Percentiles rank a stretch among this genome's conserved stretches.
These are phyloP conservation scores for Tuber umbilicatum DNA, from an alignment of 495 filamentous ascomycete species.

Conservation along the genomic window DNA sequence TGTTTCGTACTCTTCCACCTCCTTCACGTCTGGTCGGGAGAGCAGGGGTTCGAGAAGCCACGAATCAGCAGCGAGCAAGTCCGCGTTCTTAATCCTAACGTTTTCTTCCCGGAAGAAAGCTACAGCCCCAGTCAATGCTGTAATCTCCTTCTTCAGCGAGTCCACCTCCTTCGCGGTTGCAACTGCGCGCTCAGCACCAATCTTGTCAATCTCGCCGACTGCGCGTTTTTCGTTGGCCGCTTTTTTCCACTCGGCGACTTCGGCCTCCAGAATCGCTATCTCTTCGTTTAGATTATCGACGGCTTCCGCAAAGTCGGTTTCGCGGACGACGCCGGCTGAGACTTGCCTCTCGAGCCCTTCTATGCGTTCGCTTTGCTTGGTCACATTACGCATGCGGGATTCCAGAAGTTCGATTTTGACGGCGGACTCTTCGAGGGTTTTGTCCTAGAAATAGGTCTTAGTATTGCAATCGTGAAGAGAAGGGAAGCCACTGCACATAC, in stretches of 20 bases:
- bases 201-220: slow-evolving; percentile 48
- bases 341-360: slow-evolving; percentile 58
- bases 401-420: slow-evolving; percentile 93
- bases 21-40: slow-evolving; percentile 46
- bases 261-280: slow-evolving; percentile 50
- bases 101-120: slow-evolving; percentile 73
- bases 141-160: slow-evolving; percentile 61
- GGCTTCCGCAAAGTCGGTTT: slow-evolving; percentile 48
- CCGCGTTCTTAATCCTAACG: slow-evolving; percentile 56
- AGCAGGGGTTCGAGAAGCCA: slow-evolving; percentile 63
- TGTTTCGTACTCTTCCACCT: slow-evolving; percentile 53
- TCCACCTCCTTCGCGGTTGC: slow-evolving; percentile 71
- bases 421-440: slow-evolving; percentile 62
- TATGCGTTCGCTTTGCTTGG: slow-evolving; percentile 60
- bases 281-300: slow-evolving; percentile 59
- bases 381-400: slow-evolving; percentile 66
- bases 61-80: slow-evolving; percentile 57
- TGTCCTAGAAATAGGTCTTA: slow-evolving; percentile 43
- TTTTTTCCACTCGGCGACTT: slow-evolving; percentile 67
- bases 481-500: neutral
- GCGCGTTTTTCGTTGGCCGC: slow-evolving; percentile 59
- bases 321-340: slow-evolving; percentile 50
- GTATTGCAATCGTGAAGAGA: neutral
- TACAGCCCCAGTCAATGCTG: slow-evolving; percentile 64
- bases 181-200: slow-evolving; percentile 54